phyloP scores from a whole-genome alignment of 495 filamentous ascomycete genomes.

The Podospora pseudopauciseta region DNA sequence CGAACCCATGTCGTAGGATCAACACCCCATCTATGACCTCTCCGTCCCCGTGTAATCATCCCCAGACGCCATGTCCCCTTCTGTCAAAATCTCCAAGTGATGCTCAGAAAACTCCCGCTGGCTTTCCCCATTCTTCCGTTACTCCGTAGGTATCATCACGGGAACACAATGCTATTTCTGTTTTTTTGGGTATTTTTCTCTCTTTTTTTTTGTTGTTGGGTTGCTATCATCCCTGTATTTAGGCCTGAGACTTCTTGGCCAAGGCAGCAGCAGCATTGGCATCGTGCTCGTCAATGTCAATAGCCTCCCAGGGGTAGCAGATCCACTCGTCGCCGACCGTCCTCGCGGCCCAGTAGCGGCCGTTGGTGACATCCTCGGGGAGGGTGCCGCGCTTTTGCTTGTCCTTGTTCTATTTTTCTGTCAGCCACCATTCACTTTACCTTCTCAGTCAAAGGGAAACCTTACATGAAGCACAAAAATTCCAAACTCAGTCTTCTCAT shows the following conservation, averaged over 20 bases:
- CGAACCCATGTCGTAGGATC: background rate
- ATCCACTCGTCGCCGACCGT: conserved; percentile 95
- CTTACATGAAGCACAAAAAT: conserved; percentile 95
- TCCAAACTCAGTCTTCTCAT: conserved; percentile 77
- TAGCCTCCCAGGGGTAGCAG: conserved; percentile 99
- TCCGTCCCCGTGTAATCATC: background rate
- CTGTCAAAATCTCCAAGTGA: background rate
- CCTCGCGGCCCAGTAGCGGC: conserved; percentile 77
- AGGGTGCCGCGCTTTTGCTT: conserved; percentile 89
- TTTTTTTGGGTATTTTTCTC: background rate
- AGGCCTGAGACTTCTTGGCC: conserved; percentile 16
- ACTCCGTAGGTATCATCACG: background rate
- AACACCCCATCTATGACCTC: background rate
- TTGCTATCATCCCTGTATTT: background rate
- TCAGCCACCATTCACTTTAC: too few species aligned
- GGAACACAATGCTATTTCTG: background rate
- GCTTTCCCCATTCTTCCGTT: background rate
- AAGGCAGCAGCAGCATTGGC: conserved; percentile 55
- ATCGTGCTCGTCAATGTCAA: conserved; percentile 93
- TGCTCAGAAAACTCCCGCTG: background rate
- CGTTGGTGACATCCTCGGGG: conserved; percentile 74
- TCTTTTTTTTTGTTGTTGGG: background rate
- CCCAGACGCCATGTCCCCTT: background rate
- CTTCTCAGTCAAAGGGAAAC: conserved; percentile 18
- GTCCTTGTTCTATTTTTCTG: conserved; percentile 74